Percentiles rank a stretch among this genome's conserved stretches.
Evolutionary conservation across 2,329 filamentous ascomycete genomes (phyloP).

Genomic region (Cephalotrichum gorgonifer): DNA sequence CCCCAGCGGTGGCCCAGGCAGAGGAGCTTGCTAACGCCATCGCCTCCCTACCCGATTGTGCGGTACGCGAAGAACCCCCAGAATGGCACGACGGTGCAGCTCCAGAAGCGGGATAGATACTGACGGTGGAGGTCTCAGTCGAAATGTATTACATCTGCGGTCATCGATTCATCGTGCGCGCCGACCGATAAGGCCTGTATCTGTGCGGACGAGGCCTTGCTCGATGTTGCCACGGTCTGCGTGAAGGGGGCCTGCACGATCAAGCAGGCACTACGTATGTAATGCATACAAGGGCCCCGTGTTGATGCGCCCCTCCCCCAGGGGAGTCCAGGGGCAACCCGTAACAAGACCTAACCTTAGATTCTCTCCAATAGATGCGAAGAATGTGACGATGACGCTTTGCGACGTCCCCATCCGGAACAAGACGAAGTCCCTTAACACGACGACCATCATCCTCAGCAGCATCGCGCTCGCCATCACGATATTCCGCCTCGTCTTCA

Average conservation of each 20-base stretch:
- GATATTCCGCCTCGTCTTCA: conserved; percentile 24
- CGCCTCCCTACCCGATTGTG: neutral
- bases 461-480: conserved; percentile 24
- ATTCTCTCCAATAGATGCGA: conserved; percentile 11
- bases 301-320: neutral
- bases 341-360: neutral
- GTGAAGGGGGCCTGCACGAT: conserved; percentile 11
- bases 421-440: conserved; percentile 20
- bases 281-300: neutral
- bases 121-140: conserved; percentile 3
- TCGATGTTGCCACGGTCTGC: conserved; percentile 11
- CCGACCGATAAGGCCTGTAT: conserved; percentile 14
- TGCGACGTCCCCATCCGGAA: conserved; percentile 15
- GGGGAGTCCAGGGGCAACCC: neutral
- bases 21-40: neutral
- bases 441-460: conserved; percentile 18
- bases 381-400: conserved; percentile 14
- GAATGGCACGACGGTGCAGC: neutral
- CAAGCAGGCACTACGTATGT: conserved; percentile 11
- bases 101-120: neutral
- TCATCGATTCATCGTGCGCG: conserved; percentile 10
- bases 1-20: neutral
- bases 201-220: conserved; percentile 10
- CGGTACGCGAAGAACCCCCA: neutral
- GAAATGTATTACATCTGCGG: conserved; percentile 9